Evolutionary conservation across 805 yeast genomes (phyloP).

Genomic region (Pichia cabralensis): DNA sequence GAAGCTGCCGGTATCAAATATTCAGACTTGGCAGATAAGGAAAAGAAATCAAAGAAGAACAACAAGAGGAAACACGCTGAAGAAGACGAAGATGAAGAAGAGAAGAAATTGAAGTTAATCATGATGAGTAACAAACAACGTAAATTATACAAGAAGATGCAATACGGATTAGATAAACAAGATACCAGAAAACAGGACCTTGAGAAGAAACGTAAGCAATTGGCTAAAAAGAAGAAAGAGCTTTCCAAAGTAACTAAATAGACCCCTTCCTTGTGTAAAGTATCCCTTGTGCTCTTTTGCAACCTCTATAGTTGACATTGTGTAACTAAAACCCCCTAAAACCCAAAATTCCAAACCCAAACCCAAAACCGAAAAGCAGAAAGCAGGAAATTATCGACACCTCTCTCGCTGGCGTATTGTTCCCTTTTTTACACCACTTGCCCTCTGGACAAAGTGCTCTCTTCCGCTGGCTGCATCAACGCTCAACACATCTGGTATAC

Average conservation of each 20-base stretch:
- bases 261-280: too few species aligned
- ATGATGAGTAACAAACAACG: slow-evolving; percentile 98
- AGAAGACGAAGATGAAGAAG: slow-evolving; percentile 55
- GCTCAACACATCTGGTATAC: too few species aligned
- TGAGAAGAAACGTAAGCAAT: slow-evolving; percentile 57
- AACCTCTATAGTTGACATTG: too few species aligned
- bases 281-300: too few species aligned
- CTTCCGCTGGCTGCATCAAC: too few species aligned
- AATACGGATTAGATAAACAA: slow-evolving; percentile 78
- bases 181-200: slow-evolving; percentile 63
- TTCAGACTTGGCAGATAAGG: slow-evolving; percentile 42
- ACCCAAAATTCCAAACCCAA: too few species aligned
- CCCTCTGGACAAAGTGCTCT: too few species aligned
- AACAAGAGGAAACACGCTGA: slow-evolving; percentile 31
- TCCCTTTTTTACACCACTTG: too few species aligned
- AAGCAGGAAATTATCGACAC: too few species aligned
- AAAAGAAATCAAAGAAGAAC: slow-evolving; percentile 16
- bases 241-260: slow-evolving; percentile 8
- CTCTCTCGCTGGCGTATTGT: too few species aligned
- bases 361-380: too few species aligned
- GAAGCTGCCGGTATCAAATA: slow-evolving; percentile 83
- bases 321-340: too few species aligned
- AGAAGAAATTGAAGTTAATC: slow-evolving; percentile 84
- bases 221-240: slow-evolving; percentile 48
- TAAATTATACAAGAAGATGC: slow-evolving; percentile 90